Evolutionary conservation across 805 yeast species (phyloP), one percentile per base, ranked within the genome.

Genomic region (Lipomyces yamadae): DNA sequence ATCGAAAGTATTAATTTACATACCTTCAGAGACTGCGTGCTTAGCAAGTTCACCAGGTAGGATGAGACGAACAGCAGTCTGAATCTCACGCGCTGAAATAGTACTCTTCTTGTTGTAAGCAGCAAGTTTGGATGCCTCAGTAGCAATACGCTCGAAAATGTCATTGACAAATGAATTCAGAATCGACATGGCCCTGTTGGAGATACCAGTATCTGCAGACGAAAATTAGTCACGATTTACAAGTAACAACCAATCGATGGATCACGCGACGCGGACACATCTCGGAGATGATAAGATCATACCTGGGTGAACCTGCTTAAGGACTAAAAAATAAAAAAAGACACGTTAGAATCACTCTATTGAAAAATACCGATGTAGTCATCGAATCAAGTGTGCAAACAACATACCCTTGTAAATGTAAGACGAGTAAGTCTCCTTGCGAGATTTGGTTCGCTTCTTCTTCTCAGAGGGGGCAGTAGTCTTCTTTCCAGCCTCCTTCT

Each of bases 11-110:
- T 10, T 37, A 32, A n/a, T 11, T 24, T 30, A 75, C 76, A 74
- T 92, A 86, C 98, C 98, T 85, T 93, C 98, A 77, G 97, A 90
- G 77, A 92, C 97, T 78, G 98, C 97, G 84, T 93, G 98, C 87
- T 92, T 92, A 76, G 97, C 97, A 80, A 93, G 87, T 86, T 93
- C 98, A 88, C 98, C 98, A 76, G 98, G 98, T 77, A 93, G 88
- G 83, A 93, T 92, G 79, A 93, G 88, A 88, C 97, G 91, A 74
- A 93, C 98, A 75, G 98, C 98, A 76, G 98, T 93, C 86, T 93
- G 98, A 78, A 93, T 93, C 85, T 93, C 98, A 86, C 98, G 92
- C 70, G 98, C 96, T 74, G 97, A 92, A 79, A 94, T 93, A 76
- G 98, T 93, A 69, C 97, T 91, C 85, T 92, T 93, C 87, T 92